A percentile compares a stretch with the other conserved stretches of the same genome.
These are phyloP conservation scores for Chlamydomonas urium DNA, from an alignment of 139 green algal species.

Conservation along the genomic window DNA sequence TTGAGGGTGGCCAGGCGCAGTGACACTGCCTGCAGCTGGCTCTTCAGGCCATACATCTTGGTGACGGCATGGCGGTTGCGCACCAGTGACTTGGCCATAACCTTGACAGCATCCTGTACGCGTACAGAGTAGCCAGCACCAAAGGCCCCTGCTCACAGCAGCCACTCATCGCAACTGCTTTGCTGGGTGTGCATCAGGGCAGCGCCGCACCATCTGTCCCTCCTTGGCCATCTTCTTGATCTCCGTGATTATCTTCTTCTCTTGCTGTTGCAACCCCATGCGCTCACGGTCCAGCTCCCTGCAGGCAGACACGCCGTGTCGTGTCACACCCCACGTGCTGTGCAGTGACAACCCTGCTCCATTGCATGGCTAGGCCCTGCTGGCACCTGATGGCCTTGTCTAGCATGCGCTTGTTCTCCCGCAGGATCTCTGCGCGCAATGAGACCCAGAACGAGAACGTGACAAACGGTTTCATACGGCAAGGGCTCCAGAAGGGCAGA, in stretches of 20 bases:
- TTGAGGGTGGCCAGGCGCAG: slow-evolving; percentile 94
- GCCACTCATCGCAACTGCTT: too few species aligned
- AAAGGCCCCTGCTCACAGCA: too few species aligned
- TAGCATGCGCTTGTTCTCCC: slow-evolving; percentile 97
- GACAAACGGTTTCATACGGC: too few species aligned
- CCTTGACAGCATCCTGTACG: slow-evolving; percentile 88
- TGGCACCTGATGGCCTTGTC: slow-evolving; percentile 91
- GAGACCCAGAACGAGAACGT: too few species aligned
- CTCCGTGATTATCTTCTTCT: slow-evolving; percentile 90
- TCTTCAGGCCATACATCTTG: slow-evolving; percentile 95
- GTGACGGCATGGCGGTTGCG: slow-evolving; percentile 95
- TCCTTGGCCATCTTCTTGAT: slow-evolving; percentile 98
- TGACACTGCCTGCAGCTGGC: slow-evolving; percentile 94
- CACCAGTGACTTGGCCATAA: slow-evolving; percentile 98
- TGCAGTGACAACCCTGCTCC: too few species aligned
- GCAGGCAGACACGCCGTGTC: slow-evolving; percentile 16
- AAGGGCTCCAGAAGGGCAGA: too few species aligned
- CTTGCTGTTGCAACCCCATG: slow-evolving; percentile 56
- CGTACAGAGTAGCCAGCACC: too few species aligned
- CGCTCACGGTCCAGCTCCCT: slow-evolving; percentile 47
- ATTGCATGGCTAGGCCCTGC: too few species aligned
- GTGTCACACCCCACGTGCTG: too few species aligned
- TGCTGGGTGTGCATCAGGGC: too few species aligned
- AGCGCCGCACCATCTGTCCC: slow-evolving; percentile 96
- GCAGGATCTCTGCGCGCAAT: slow-evolving; percentile 92